Percentiles rank a stretch among this genome's conserved stretches.
phyloP scores from a whole-genome alignment of 768 basidiomycete genomes.

The Cystofilobasidium ferigula region DNA sequence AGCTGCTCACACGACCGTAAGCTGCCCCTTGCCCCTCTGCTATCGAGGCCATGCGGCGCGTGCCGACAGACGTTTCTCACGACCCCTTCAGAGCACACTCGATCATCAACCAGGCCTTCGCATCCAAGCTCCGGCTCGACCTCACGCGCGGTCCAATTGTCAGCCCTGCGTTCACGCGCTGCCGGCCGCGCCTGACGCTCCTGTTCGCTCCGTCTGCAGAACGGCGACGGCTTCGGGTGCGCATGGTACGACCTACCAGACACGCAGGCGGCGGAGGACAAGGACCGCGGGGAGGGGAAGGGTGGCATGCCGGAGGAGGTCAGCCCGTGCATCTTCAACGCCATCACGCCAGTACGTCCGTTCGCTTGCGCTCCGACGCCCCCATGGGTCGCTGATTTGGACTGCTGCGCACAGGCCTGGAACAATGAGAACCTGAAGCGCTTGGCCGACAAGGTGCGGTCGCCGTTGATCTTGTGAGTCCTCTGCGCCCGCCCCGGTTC shows the following conservation, averaged over 20 bases:
- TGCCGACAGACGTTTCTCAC: neutral
- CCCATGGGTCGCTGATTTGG: neutral
- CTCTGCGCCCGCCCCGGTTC: neutral
- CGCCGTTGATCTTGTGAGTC: slow-evolving; percentile 80
- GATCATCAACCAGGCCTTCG: slow-evolving; percentile 25
- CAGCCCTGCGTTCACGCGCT: neutral
- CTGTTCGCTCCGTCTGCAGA: neutral
- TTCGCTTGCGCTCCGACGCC: too few relatives aligned
- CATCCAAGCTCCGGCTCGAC: slow-evolving; percentile 16
- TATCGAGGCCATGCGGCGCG: too few relatives aligned
- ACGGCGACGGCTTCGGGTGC: slow-evolving; percentile 13
- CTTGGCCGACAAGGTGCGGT: slow-evolving; percentile 92
- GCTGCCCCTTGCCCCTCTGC: too few relatives aligned
- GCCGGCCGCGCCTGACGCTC: neutral
- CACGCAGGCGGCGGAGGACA: neutral
- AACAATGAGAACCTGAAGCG: slow-evolving; percentile 88
- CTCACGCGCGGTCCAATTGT: slow-evolving; percentile 19
- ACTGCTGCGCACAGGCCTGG: slow-evolving; percentile 62
- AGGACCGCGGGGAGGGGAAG: slow-evolving; percentile 3
- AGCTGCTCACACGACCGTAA: slow-evolving; percentile 23
- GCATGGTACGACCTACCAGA: slow-evolving; percentile 23
- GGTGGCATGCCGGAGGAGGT: slow-evolving; percentile 8
- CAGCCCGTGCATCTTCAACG: slow-evolving; percentile 23
- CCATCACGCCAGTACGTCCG: slow-evolving; percentile 19
- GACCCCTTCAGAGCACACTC: slow-evolving; percentile 13